These are phyloP conservation scores for Cardamine occulta DNA, from an alignment of 345 rosid species.

Conservation along the genomic window DNA sequence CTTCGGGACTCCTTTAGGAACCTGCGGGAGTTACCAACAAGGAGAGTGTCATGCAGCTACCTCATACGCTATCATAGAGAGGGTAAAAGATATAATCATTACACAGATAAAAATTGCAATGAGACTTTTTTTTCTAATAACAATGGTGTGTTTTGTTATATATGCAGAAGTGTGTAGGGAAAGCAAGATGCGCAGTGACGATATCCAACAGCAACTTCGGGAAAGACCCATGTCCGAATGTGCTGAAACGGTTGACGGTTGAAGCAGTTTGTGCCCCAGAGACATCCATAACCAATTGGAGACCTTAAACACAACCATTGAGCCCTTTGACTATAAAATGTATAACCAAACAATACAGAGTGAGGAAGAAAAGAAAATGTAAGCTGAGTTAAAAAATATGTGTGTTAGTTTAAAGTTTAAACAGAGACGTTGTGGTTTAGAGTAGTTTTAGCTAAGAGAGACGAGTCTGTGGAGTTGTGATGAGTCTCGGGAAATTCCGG, in stretches of 20 bases:
- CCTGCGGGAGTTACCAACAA: constrained; percentile 92
- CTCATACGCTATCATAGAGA: constrained; percentile 74
- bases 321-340: constrained; percentile 37
- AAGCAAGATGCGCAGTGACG: constrained; percentile 75
- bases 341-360: constrained; percentile 51
- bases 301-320: constrained; percentile 45
- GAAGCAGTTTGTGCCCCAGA: constrained; percentile 82
- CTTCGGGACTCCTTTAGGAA: constrained; percentile 97
- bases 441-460: constrained; percentile 45
- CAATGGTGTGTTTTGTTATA: constrained; percentile 1
- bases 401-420: constrained; percentile 42
- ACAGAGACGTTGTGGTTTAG: constrained; percentile 41
- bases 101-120: background rate
- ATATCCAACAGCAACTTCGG: constrained; percentile 85
- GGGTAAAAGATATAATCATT: constrained; percentile 52
- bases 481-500: constrained; percentile 48
- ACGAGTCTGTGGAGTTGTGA: constrained; percentile 48
- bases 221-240: constrained; percentile 84
- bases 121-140: constrained; percentile 23
- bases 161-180: constrained; percentile 80
- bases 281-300: constrained; percentile 46
- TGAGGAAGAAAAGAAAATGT: constrained; percentile 41
- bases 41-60: constrained; percentile 90
- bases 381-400: constrained; percentile 37
- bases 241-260: constrained; percentile 72